These are phyloP conservation scores for Setaria viridis DNA, from an alignment of 202 grass and related monocot genomes.

Conservation along the genomic window DNA sequence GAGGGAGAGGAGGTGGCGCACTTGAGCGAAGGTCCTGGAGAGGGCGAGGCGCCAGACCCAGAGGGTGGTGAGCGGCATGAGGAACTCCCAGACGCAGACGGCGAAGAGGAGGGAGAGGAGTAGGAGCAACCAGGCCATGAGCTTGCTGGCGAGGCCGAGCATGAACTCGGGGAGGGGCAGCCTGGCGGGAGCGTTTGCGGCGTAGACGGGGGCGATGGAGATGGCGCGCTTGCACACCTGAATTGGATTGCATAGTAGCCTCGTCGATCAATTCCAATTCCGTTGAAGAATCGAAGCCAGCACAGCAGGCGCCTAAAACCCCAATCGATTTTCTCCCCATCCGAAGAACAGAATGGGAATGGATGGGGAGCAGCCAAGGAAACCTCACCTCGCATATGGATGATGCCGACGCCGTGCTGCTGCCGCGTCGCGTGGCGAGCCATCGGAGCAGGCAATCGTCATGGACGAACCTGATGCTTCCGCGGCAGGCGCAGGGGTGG, in stretches of 20 bases:
- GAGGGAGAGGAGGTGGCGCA: conserved; percentile 51
- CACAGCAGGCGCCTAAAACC: not conserved
- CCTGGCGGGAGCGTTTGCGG: conserved; percentile 48
- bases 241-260: not conserved
- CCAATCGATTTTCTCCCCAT: too few relatives aligned
- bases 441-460: conserved; percentile 66
- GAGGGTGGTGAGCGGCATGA: conserved; percentile 59
- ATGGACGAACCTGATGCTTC: conserved; percentile 60
- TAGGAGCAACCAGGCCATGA: conserved; percentile 34
- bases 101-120: conserved; percentile 56
- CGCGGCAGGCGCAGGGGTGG: conserved; percentile 60
- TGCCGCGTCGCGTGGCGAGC: conserved; percentile 45
- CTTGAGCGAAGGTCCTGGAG: conserved; percentile 46
- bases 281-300: not conserved
- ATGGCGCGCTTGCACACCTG: conserved; percentile 63
- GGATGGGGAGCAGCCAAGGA: too few relatives aligned
- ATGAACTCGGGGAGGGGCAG: conserved; percentile 59
- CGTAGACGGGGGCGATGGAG: conserved; percentile 57
- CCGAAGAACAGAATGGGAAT: too few relatives aligned
- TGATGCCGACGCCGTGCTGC: not conserved
- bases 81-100: conserved; percentile 52
- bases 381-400: conserved; percentile 48
- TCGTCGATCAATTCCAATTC: not conserved
- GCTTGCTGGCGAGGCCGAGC: conserved; percentile 53
- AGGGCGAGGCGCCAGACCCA: conserved; percentile 58